phyloP scores from a whole-genome alignment of 306 rosid species.

The Prunus mira region DNA sequence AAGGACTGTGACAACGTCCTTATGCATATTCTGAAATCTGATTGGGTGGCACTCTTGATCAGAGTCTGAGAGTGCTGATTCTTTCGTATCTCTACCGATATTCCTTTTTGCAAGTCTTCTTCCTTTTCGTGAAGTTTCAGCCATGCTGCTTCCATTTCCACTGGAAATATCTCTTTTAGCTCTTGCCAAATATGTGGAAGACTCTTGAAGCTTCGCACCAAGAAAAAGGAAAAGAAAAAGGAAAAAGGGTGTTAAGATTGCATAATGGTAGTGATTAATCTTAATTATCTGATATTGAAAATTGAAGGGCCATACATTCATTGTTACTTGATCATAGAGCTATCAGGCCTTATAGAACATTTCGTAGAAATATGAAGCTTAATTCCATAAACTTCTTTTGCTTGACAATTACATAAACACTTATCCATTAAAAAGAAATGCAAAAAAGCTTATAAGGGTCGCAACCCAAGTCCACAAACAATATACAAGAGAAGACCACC shows the following conservation, averaged over 20 bases:
- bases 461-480: constrained; percentile 1
- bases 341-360: background rate
- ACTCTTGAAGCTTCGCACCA: constrained; percentile 35
- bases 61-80: constrained; percentile 32
- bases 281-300: background rate
- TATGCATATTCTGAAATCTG: constrained; percentile 22
- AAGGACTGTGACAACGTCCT: constrained; percentile 26
- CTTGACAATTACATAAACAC: background rate
- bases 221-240: constrained; percentile 8
- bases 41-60: constrained; percentile 26
- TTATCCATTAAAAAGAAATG: background rate
- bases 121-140: constrained; percentile 48
- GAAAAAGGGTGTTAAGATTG: background rate
- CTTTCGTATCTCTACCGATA: constrained; percentile 17
- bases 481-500: background rate
- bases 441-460: background rate
- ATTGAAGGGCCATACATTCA: background rate
- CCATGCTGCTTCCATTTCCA: constrained; percentile 21
- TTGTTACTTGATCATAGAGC: background rate
- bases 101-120: constrained; percentile 40
- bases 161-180: constrained; percentile 42
- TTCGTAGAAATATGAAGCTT: background rate
- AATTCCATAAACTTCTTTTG: background rate
- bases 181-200: constrained; percentile 39
- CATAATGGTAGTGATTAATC: background rate